A percentile compares a stretch with the other conserved stretches of the same genome.
phyloP scores from a whole-genome alignment of 345 rosid species.

The Hibiscus syriacus region DNA sequence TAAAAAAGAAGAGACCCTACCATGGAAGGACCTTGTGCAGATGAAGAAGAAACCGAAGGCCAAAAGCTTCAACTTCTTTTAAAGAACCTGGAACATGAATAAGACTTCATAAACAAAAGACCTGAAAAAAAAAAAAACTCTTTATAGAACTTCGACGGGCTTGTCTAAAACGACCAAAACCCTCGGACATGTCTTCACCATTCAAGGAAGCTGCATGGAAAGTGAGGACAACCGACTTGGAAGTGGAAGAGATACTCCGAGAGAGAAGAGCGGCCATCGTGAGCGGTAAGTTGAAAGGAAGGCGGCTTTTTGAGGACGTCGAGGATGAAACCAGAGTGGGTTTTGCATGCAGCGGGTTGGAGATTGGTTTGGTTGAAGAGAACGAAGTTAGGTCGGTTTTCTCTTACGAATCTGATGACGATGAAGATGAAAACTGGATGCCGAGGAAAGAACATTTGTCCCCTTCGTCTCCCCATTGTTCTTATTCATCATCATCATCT shows the following conservation, averaged over 20 bases:
- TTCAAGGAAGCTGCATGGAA: slow-evolving; percentile 23
- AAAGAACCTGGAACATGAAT: slow-evolving; percentile 29
- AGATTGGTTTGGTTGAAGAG: slow-evolving; percentile 9
- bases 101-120: slow-evolving; percentile 30
- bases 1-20: slow-evolving; percentile 15
- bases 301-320: slow-evolving; percentile 39
- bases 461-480: neutral
- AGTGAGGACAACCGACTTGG: slow-evolving; percentile 31
- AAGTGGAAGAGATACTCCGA: slow-evolving; percentile 20
- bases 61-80: slow-evolving; percentile 18
- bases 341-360: slow-evolving; percentile 8
- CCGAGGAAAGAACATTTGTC: neutral
- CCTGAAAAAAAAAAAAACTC: slow-evolving; percentile 16
- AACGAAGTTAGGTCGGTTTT: slow-evolving; percentile 21
- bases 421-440: neutral
- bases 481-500: slow-evolving; percentile 5
- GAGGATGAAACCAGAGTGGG: slow-evolving; percentile 9
- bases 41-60: slow-evolving; percentile 9
- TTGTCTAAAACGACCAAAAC: slow-evolving; percentile 19
- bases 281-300: slow-evolving; percentile 36
- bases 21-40: slow-evolving; percentile 18
- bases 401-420: slow-evolving; percentile 15
- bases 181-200: slow-evolving; percentile 38
- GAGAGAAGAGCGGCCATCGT: slow-evolving; percentile 39
- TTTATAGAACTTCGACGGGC: slow-evolving; percentile 16